These are phyloP conservation scores for Cytospora paraplurivora DNA, from an alignment of 2,329 filamentous ascomycete species.

Conservation along the genomic window DNA sequence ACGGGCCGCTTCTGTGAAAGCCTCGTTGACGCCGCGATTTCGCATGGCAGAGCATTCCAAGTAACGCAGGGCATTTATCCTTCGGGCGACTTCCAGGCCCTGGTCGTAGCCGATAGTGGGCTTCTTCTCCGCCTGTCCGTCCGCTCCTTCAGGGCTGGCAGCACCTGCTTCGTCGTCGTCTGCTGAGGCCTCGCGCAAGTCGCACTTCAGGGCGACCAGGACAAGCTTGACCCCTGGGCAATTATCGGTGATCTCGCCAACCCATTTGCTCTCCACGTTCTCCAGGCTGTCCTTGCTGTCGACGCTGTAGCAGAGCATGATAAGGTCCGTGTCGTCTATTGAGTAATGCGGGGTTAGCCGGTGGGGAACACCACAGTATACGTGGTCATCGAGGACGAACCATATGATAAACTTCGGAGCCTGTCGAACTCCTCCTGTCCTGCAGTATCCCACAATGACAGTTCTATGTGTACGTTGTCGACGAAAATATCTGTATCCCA, in stretches of 20 bases:
- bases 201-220: constrained; percentile 94
- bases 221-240: constrained; percentile 95
- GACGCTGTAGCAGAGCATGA: constrained; percentile 98
- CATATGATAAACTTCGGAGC: constrained; percentile 91
- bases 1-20: constrained; percentile 95
- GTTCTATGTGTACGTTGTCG: constrained; percentile 93
- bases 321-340: constrained; percentile 84
- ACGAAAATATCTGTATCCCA: constrained; percentile 83
- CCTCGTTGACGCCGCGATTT: constrained; percentile 97
- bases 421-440: constrained; percentile 99
- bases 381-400: constrained; percentile 42
- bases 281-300: constrained; percentile 96
- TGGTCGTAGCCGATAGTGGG: constrained; percentile 87
- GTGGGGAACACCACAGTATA: background rate
- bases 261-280: constrained; percentile 99
- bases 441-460: constrained; percentile 97
- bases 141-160: constrained; percentile 38
- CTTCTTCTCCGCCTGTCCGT: constrained; percentile 57
- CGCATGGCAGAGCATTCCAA: constrained; percentile 98
- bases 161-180: constrained; percentile 66
- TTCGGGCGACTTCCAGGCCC: constrained; percentile 85
- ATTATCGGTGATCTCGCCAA: constrained; percentile 96
- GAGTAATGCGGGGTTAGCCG: constrained; percentile 21
- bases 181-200: constrained; percentile 76
- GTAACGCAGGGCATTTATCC: constrained; percentile 91